These are phyloP conservation scores for Bruguiera hainesii DNA, from an alignment of 441 rosid genomes.

Conservation along the genomic window DNA sequence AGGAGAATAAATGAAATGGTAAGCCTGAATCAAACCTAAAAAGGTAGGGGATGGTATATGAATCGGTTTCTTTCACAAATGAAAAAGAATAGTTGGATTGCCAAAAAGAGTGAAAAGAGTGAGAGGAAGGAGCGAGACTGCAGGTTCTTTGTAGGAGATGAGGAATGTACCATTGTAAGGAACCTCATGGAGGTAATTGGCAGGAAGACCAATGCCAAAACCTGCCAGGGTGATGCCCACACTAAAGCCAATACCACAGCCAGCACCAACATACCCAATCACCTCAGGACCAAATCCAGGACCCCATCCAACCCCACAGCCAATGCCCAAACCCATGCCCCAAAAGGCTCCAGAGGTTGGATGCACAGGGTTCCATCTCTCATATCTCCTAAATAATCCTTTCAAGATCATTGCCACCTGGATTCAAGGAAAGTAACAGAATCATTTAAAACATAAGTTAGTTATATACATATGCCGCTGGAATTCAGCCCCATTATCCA, in stretches of 20 bases:
- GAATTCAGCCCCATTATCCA: no score
- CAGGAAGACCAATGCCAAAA: conserved; percentile 88
- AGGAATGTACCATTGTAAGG: conserved; percentile 51
- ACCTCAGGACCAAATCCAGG: conserved; percentile 98
- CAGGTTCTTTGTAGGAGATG: neutral
- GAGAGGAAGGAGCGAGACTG: neutral
- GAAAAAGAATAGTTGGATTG: neutral
- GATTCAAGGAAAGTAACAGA: neutral
- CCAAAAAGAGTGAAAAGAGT: neutral
- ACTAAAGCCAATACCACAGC: conserved; percentile 87
- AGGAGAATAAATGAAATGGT: neutral
- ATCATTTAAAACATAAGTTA: no score
- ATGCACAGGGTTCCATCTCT: conserved; percentile 95
- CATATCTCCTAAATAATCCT: conserved; percentile 69
- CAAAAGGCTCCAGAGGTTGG: conserved; percentile 88
- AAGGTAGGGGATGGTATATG: neutral
- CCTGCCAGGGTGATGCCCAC: conserved; percentile 87
- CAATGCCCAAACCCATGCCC: conserved; percentile 94
- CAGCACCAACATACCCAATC: conserved; percentile 85
- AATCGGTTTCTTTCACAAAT: neutral
- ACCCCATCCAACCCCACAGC: conserved; percentile 98
- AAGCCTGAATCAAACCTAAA: neutral
- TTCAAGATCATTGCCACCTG: conserved; percentile 75
- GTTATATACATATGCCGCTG: no score
- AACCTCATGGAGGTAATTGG: conserved; percentile 48